These are phyloP conservation scores for Nepenthes gracilis DNA, from an alignment of 148 eudicot genomes.

Conservation along the genomic window DNA sequence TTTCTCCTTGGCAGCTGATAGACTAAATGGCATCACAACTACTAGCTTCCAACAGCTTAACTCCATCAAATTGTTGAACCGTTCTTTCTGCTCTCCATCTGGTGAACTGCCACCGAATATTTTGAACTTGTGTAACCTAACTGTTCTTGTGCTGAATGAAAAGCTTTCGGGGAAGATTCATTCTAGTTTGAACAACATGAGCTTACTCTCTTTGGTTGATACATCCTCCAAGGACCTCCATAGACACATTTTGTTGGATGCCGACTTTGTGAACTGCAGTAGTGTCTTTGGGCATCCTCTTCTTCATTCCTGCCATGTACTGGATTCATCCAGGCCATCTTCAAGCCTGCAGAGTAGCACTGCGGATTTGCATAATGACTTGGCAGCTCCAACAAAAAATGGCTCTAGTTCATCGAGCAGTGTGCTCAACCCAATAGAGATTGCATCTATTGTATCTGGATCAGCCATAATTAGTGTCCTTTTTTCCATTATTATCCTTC, in stretches of 20 bases:
- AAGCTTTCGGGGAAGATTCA: slow-evolving; percentile 13
- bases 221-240: slow-evolving; percentile 12
- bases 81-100: slow-evolving; percentile 5
- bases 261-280: neutral
- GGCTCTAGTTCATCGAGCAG: slow-evolving; percentile 3
- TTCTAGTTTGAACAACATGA: slow-evolving; percentile 7
- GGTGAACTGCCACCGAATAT: slow-evolving; percentile 12
- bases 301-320: slow-evolving; percentile 5
- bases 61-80: slow-evolving; percentile 1
- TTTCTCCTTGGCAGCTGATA: slow-evolving; percentile 4
- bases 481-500: slow-evolving; percentile 32
- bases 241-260: slow-evolving; percentile 3
- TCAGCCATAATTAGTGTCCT: slow-evolving; percentile 34
- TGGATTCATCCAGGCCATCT: slow-evolving; percentile 10
- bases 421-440: slow-evolving; percentile 27
- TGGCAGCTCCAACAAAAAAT: slow-evolving; percentile 13
- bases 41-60: slow-evolving; percentile 1
- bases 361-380: neutral
- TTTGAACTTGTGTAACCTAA: slow-evolving; percentile 11
- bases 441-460: slow-evolving; percentile 32
- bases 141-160: slow-evolving; percentile 23
- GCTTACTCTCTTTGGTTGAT: slow-evolving; percentile 8
- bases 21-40: slow-evolving; percentile 1
- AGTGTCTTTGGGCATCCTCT: neutral
- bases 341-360: neutral